Percentiles rank a stretch among this genome's conserved stretches.
phyloP scores from a whole-genome alignment of 75 land plant species.

The Cupressus sempervirens region DNA sequence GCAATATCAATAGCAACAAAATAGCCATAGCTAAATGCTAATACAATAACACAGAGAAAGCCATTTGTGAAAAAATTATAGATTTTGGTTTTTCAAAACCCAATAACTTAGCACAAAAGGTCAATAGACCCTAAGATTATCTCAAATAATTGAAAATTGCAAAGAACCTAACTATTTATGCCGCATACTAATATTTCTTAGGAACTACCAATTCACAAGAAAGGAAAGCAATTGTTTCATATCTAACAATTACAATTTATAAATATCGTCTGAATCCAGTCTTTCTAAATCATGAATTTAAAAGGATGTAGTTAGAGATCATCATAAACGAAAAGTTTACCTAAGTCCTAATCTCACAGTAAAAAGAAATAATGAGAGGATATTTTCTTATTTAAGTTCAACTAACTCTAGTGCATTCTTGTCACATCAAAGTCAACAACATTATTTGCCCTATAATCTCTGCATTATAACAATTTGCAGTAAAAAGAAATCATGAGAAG shows the following conservation, averaged over 20 bases:
- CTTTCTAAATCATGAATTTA: background rate
- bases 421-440: too few relatives aligned
- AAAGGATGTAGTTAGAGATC: background rate
- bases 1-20: background rate
- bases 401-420: background rate
- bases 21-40: background rate
- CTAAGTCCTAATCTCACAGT: background rate
- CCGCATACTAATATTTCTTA: background rate
- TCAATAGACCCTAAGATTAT: background rate
- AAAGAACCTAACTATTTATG: background rate
- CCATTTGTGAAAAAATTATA: background rate
- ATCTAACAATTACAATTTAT: background rate
- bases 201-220: background rate
- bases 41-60: background rate
- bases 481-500: background rate
- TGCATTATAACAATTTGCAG: background rate
- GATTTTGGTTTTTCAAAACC: background rate
- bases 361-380: background rate
- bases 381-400: too few relatives aligned
- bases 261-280: background rate
- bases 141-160: background rate
- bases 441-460: too few relatives aligned
- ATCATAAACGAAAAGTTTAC: background rate
- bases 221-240: background rate
- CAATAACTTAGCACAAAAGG: background rate